These are phyloP conservation scores for Neofusicoccum ribis DNA, from an alignment of 2,329 filamentous ascomycete genomes.

Conservation along the genomic window DNA sequence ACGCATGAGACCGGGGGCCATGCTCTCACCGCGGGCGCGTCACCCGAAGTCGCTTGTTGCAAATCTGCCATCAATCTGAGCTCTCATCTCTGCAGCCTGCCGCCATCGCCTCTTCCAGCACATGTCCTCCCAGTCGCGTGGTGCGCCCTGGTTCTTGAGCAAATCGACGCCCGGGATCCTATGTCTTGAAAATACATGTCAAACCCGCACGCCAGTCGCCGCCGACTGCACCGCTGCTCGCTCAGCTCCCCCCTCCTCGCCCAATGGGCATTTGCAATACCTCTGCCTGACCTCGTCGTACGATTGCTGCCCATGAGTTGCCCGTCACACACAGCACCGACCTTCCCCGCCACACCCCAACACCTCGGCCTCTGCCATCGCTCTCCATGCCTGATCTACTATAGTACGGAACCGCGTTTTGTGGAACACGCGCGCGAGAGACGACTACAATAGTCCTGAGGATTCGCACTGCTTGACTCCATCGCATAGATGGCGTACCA, in stretches of 20 bases:
- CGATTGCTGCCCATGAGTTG: not conserved
- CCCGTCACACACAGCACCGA: not conserved
- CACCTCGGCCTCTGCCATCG: not conserved
- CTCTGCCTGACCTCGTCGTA: not conserved
- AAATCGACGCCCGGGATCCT: not conserved
- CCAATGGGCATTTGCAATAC: not conserved
- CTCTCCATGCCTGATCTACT: not conserved
- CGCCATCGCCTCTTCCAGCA: not conserved
- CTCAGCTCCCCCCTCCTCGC: not conserved
- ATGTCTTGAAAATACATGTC: constrained; percentile 3
- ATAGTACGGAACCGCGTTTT: not conserved
- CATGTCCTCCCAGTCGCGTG: not conserved
- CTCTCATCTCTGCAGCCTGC: not conserved
- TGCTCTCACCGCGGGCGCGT: not conserved
- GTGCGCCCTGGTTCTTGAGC: not conserved
- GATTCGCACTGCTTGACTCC: not conserved
- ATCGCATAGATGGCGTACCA: constrained; percentile 6
- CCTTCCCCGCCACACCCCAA: not conserved
- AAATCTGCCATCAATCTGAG: not conserved
- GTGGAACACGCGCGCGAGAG: not conserved
- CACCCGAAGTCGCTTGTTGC: not conserved
- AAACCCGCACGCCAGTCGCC: not conserved
- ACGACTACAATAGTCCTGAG: not conserved
- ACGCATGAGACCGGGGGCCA: not conserved
- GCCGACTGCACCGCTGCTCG: not conserved